These are phyloP conservation scores for Krasilnikovozyma curviuscula DNA, from an alignment of 768 basidiomycete genomes.

Conservation along the genomic window DNA sequence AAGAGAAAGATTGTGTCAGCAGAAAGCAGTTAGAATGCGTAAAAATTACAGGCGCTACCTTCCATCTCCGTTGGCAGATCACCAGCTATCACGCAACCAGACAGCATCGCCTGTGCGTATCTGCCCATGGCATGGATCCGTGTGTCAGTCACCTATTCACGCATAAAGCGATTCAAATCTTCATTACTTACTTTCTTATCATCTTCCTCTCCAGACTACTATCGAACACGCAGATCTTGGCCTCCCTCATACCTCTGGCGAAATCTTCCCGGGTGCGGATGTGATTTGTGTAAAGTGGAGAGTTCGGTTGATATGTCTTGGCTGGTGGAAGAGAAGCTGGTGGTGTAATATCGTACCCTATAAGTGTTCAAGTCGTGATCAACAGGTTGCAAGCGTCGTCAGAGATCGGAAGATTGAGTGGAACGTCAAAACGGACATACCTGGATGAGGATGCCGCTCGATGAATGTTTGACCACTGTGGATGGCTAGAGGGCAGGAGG, in stretches of 20 bases:
- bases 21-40: not conserved
- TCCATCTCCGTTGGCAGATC: slow-evolving; percentile 12
- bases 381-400: not conserved
- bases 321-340: not conserved
- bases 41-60: not conserved
- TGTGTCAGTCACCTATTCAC: not conserved
- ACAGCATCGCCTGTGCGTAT: slow-evolving; percentile 11
- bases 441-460: slow-evolving; percentile 1
- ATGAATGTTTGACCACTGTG: not conserved
- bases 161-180: not conserved
- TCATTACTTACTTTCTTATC: slow-evolving; percentile 6
- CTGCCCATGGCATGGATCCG: not conserved
- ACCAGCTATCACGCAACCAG: slow-evolving; percentile 11
- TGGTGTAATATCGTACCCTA: slow-evolving; percentile 9
- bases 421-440: not conserved
- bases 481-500: not conserved
- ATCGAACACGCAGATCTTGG: slow-evolving; percentile 11
- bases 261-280: slow-evolving; percentile 3
- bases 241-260: slow-evolving; percentile 10
- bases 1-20: not conserved
- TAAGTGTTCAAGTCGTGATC: not conserved
- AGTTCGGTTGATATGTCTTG: not conserved
- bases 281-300: slow-evolving; percentile 1
- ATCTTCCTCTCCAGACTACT: slow-evolving; percentile 10
- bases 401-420: not conserved